Evolutionary conservation across 2,329 filamentous ascomycete species (phyloP).

Genomic region (Xylariaceae sp.): DNA sequence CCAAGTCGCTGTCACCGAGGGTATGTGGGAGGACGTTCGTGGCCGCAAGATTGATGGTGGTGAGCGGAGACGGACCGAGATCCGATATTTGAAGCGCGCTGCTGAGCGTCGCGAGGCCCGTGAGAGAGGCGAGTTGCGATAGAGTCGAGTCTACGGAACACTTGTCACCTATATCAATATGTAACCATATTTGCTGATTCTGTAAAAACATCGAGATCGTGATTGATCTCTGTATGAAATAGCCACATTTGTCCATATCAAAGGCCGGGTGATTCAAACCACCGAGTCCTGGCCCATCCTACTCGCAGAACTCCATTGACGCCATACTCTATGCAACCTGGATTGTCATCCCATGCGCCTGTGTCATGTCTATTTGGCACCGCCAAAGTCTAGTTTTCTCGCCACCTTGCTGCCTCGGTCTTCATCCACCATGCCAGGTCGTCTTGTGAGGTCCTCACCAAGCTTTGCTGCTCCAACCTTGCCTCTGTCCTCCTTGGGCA

Average conservation of each 20-base stretch:
- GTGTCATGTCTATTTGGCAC: conserved; percentile 32
- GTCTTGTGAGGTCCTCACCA: conserved; percentile 76
- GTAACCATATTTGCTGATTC: conserved; percentile 22
- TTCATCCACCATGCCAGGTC: conserved; percentile 67
- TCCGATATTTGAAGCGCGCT: conserved; percentile 79
- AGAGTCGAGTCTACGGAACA: neutral
- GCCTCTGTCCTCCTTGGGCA: conserved; percentile 61
- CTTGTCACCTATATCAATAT: conserved; percentile 16
- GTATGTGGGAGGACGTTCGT: conserved; percentile 86
- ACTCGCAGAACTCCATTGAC: conserved; percentile 14
- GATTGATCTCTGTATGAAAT: neutral
- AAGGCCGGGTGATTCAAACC: neutral
- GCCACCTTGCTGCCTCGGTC: conserved; percentile 71
- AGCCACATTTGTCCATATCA: neutral
- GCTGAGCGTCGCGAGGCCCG: conserved; percentile 69
- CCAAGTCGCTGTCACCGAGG: conserved; percentile 69
- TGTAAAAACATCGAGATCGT: conserved; percentile 7
- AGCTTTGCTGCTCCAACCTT: conserved; percentile 68
- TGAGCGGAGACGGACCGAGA: conserved; percentile 82
- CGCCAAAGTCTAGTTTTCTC: conserved; percentile 74
- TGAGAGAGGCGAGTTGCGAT: conserved; percentile 30
- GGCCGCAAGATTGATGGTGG: conserved; percentile 95
- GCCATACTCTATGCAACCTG: conserved; percentile 14
- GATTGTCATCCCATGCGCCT: neutral
- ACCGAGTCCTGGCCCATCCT: neutral